A percentile compares a stretch with the other conserved stretches of the same genome.
phyloP scores from a whole-genome alignment of 495 filamentous ascomycete genomes.

The Echria macrotheca region DNA sequence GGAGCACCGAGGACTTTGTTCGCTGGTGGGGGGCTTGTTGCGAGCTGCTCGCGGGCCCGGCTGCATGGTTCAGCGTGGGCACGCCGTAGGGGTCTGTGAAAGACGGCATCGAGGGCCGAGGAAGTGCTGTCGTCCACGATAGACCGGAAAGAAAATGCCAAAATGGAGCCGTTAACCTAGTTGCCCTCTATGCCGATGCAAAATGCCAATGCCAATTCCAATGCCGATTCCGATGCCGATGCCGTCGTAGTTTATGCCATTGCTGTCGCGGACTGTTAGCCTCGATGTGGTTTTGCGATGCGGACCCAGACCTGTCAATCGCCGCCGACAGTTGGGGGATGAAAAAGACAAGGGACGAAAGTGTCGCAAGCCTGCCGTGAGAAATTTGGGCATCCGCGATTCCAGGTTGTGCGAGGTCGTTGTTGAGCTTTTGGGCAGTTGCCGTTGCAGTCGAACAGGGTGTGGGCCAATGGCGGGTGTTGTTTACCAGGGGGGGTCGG shows the following conservation, averaged over 20 bases:
- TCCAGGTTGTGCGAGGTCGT: neutral
- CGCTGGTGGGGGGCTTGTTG: no score
- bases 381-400: no score
- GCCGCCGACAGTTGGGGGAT: neutral
- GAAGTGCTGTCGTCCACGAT: no score
- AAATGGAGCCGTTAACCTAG: neutral
- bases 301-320: no score
- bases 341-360: conserved; percentile 2
- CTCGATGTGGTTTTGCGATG: no score
- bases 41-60: conserved; percentile 2
- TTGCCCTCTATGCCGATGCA: conserved; percentile 5
- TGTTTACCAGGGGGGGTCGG: conserved; percentile 19
- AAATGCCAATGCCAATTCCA: conserved; percentile 17
- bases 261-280: conserved; percentile 8
- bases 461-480: conserved; percentile 9
- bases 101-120: no score
- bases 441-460: neutral
- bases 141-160: conserved; percentile 11
- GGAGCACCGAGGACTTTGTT: conserved; percentile 55
- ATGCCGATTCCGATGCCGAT: conserved; percentile 14
- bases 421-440: conserved; percentile 2
- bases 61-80: neutral
- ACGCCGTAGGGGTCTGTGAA: conserved; percentile 13
- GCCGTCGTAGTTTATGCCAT: conserved; percentile 17
- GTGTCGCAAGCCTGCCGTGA: no score